Percentiles rank a stretch among this genome's conserved stretches.
These are phyloP conservation scores for Pisolithus microcarpus DNA, from an alignment of 768 basidiomycete genomes.

Conservation along the genomic window DNA sequence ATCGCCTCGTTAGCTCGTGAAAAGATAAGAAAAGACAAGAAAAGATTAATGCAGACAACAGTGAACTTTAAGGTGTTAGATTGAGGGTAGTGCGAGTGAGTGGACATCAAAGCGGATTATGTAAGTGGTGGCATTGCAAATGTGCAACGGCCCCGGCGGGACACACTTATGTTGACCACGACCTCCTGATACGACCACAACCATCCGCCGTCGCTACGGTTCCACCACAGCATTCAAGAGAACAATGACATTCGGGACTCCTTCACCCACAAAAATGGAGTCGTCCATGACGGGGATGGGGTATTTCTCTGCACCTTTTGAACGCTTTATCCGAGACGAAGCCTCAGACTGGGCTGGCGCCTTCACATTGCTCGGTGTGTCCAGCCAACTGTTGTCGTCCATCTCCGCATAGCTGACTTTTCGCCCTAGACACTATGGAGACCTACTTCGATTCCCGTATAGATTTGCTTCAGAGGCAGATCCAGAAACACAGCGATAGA, in stretches of 20 bases:
- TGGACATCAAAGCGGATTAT: not conserved
- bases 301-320: constrained; percentile 64
- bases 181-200: constrained; percentile 1
- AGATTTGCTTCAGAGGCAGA: constrained; percentile 72
- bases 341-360: constrained; percentile 72
- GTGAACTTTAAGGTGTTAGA: too few relatives aligned
- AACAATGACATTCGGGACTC: constrained; percentile 30
- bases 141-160: not conserved
- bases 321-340: constrained; percentile 70
- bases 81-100: too few relatives aligned
- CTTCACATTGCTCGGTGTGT: constrained; percentile 77
- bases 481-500: constrained; percentile 81
- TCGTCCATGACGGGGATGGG: constrained; percentile 29
- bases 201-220: not conserved
- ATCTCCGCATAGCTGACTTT: not conserved
- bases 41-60: too few relatives aligned
- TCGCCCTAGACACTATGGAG: constrained; percentile 73
- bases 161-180: not conserved
- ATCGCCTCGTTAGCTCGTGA: too few relatives aligned
- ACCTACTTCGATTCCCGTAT: constrained; percentile 92
- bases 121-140: not conserved
- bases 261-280: constrained; percentile 32
- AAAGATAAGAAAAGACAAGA: too few relatives aligned
- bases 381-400: not conserved
- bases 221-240: constrained; percentile 2